These are phyloP conservation scores for Bromus sterilis DNA, from an alignment of 176 grass and related monocot genomes.

Conservation along the genomic window DNA sequence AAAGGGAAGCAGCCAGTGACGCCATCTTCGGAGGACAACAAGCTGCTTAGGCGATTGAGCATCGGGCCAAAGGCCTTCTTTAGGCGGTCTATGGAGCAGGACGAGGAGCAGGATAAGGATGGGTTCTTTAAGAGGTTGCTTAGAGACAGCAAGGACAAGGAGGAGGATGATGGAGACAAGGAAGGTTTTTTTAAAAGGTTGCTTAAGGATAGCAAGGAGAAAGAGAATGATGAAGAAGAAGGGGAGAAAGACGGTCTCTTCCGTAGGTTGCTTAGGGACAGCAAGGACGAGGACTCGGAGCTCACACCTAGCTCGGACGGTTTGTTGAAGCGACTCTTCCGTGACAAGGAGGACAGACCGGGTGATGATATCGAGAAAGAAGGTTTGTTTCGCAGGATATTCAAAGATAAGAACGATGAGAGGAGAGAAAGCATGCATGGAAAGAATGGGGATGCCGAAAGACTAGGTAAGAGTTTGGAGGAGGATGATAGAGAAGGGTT, in stretches of 20 bases:
- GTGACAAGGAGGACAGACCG: slow-evolving; percentile 54
- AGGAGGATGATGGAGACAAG: slow-evolving; percentile 66
- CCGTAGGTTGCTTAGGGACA: slow-evolving; percentile 45
- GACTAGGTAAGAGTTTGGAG: slow-evolving; percentile 48
- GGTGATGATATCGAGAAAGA: slow-evolving; percentile 85
- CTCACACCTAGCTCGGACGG: slow-evolving; percentile 57
- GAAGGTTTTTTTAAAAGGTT: slow-evolving; percentile 84
- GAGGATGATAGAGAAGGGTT: slow-evolving; percentile 81
- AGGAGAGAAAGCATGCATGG: slow-evolving; percentile 45
- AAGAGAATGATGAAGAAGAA: slow-evolving; percentile 51
- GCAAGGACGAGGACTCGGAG: slow-evolving; percentile 67
- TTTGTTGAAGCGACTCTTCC: slow-evolving; percentile 58
- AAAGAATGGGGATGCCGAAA: slow-evolving; percentile 49
- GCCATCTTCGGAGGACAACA: slow-evolving; percentile 72
- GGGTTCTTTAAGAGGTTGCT: slow-evolving; percentile 91
- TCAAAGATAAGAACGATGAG: slow-evolving; percentile 93
- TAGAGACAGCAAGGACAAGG: slow-evolving; percentile 78
- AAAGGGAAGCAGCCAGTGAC: slow-evolving; percentile 46
- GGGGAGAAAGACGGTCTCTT: slow-evolving; percentile 67
- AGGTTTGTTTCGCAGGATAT: slow-evolving; percentile 79
- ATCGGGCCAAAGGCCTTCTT: slow-evolving; percentile 80
- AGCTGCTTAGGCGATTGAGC: slow-evolving; percentile 82
- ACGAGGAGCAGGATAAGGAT: slow-evolving; percentile 73
- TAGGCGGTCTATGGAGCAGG: slow-evolving; percentile 76
- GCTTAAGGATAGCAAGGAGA: slow-evolving; percentile 62